A percentile compares a stretch with the other conserved stretches of the same genome.
Conservation (phyloP, 129 eudicot species). For the Dittrichia graveolens region DNA sequence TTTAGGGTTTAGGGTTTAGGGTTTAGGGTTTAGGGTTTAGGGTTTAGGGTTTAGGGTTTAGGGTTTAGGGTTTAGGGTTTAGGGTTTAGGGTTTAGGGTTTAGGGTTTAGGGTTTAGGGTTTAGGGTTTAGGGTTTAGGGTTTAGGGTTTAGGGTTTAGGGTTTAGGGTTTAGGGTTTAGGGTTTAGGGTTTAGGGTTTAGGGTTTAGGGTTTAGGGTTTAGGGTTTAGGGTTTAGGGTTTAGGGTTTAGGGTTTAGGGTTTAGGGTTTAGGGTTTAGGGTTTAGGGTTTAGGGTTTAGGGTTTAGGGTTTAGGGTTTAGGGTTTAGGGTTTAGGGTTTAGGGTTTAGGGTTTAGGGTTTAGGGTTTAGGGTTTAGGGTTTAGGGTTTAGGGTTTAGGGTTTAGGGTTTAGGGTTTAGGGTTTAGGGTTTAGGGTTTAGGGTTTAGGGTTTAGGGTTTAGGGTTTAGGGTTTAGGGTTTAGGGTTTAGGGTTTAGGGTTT, state of each 20-base stretch:
- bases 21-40: constrained; percentile 3
- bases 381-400: constrained; percentile 19
- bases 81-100: background rate
- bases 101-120: constrained; percentile 1
- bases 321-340: constrained; percentile 20
- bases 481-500: constrained; percentile 4
- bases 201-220: constrained; percentile 10
- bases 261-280: constrained; percentile 11
- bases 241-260: constrained; percentile 6
- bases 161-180: constrained; percentile 12
- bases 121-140: background rate
- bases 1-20: background rate
- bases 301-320: constrained; percentile 21
- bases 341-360: constrained; percentile 21
- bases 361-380: constrained; percentile 21
- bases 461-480: background rate
- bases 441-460: background rate
- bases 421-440: constrained; percentile 21
- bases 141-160: constrained; percentile 14
- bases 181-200: constrained; percentile 15
- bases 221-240: constrained; percentile 15
- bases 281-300: constrained; percentile 11
- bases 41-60: constrained; percentile 5
- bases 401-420: constrained; percentile 21
- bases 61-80: constrained; percentile 4